These are phyloP conservation scores for Tylopilus subfusipes DNA, from an alignment of 768 basidiomycete genomes.

Conservation along the genomic window DNA sequence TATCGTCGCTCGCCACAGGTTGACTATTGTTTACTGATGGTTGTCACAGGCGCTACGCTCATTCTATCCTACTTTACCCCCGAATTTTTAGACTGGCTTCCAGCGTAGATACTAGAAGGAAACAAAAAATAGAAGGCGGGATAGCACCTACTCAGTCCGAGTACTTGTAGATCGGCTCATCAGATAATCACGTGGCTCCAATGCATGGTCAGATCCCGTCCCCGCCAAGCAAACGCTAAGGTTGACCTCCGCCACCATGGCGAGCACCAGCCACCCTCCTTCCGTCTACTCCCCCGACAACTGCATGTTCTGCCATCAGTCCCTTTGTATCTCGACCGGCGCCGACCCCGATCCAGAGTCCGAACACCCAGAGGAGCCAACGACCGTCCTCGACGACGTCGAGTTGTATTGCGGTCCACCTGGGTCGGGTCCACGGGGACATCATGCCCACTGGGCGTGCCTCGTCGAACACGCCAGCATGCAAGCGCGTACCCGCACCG, in stretches of 20 bases:
- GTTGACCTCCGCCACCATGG: slow-evolving; percentile 1
- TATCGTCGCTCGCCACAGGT: slow-evolving; percentile 4
- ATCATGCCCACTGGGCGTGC: slow-evolving; percentile 29
- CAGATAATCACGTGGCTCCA: slow-evolving; percentile 8
- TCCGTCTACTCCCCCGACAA: slow-evolving; percentile 19
- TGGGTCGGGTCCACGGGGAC: slow-evolving; percentile 19
- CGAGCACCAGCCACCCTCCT: slow-evolving; percentile 1
- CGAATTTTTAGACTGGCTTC: slow-evolving; percentile 87
- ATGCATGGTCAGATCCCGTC: no score
- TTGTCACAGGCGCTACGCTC: slow-evolving; percentile 71
- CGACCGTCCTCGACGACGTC: slow-evolving; percentile 23
- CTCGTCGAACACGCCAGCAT: slow-evolving; percentile 23
- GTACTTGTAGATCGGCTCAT: slow-evolving; percentile 1
- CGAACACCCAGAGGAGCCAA: neutral
- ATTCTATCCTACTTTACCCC: slow-evolving; percentile 97
- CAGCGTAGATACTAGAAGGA: slow-evolving; percentile 20
- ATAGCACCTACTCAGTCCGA: neutral
- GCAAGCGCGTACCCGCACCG: neutral
- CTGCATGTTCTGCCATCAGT: slow-evolving; percentile 24
- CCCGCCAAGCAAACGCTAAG: neutral
- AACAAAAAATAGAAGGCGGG: neutral
- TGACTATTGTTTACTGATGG: slow-evolving; percentile 1
- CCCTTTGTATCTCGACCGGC: slow-evolving; percentile 11
- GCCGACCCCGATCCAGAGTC: slow-evolving; percentile 3
- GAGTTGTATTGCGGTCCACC: slow-evolving; percentile 23